phyloP scores from a whole-genome alignment of 2,329 filamentous ascomycete species.

The Hysterium pulicare region DNA sequence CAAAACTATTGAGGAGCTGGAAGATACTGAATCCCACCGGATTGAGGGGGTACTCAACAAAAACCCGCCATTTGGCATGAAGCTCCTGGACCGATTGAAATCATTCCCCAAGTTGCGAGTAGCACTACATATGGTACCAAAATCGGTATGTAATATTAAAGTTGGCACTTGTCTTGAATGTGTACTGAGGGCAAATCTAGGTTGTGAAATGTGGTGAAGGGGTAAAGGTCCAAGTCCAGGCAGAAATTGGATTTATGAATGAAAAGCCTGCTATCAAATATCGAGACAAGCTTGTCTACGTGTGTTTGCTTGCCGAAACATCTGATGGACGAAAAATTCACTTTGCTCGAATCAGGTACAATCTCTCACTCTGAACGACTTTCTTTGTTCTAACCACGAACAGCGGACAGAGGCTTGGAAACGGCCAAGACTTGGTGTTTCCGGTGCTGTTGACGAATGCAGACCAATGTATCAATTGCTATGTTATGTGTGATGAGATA shows the following conservation, averaged over 20 bases:
- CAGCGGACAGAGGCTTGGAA: constrained; percentile 64
- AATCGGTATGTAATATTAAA: constrained; percentile 39
- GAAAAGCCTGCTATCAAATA: constrained; percentile 59
- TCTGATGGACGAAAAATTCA: constrained; percentile 67
- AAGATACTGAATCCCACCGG: constrained; percentile 61
- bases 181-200: constrained; percentile 11
- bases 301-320: constrained; percentile 72
- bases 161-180: background rate
- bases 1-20: constrained; percentile 67
- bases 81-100: constrained; percentile 61
- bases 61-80: constrained; percentile 78
- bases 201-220: constrained; percentile 30
- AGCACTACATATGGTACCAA: constrained; percentile 49
- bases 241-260: constrained; percentile 70
- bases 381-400: constrained; percentile 27
- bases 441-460: constrained; percentile 53
- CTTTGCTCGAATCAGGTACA: constrained; percentile 59
- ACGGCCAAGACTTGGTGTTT: constrained; percentile 59
- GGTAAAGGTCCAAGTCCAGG: constrained; percentile 61
- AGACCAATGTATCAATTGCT: constrained; percentile 61
- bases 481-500: constrained; percentile 82
- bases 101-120: constrained; percentile 69
- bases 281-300: constrained; percentile 60
- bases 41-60: constrained; percentile 76
- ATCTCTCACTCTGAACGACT: background rate